Evolutionary conservation across 2,329 filamentous ascomycete genomes (phyloP).

Genomic region (Pyricularia grisea): DNA sequence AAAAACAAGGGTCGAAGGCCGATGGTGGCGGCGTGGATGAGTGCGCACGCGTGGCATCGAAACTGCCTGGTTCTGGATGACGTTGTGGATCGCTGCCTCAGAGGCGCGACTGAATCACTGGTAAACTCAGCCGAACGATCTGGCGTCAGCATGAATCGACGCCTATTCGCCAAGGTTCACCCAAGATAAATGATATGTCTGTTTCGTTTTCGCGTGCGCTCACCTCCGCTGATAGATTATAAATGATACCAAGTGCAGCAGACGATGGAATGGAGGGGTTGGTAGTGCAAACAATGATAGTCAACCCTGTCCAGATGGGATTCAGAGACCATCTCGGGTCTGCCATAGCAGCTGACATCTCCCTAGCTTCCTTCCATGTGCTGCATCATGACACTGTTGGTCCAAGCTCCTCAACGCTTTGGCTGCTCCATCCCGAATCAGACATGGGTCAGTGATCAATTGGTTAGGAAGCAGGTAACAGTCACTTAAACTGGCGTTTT

Average conservation of each 20-base stretch:
- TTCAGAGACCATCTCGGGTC: background rate
- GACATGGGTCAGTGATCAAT: background rate
- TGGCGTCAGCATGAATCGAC: background rate
- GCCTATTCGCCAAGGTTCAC: background rate
- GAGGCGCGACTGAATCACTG: background rate
- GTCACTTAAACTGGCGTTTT: background rate
- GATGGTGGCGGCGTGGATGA: background rate
- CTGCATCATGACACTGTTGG: background rate
- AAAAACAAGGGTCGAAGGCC: background rate
- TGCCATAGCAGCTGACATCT: background rate
- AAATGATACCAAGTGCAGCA: background rate
- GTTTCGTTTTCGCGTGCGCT: background rate
- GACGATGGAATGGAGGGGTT: background rate
- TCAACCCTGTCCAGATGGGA: background rate
- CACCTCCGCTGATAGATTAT: background rate
- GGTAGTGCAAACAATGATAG: background rate
- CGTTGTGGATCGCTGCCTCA: constrained; percentile 1
- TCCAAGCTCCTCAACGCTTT: background rate
- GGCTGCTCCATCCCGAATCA: background rate
- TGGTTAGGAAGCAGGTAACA: background rate
- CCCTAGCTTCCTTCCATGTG: background rate
- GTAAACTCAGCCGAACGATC: background rate
- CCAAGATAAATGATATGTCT: too few species aligned
- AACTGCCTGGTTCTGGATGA: background rate
- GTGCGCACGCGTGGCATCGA: background rate